phyloP scores from a whole-genome alignment of 2,329 filamentous ascomycete species.

The Ramularia collo-cygni region DNA sequence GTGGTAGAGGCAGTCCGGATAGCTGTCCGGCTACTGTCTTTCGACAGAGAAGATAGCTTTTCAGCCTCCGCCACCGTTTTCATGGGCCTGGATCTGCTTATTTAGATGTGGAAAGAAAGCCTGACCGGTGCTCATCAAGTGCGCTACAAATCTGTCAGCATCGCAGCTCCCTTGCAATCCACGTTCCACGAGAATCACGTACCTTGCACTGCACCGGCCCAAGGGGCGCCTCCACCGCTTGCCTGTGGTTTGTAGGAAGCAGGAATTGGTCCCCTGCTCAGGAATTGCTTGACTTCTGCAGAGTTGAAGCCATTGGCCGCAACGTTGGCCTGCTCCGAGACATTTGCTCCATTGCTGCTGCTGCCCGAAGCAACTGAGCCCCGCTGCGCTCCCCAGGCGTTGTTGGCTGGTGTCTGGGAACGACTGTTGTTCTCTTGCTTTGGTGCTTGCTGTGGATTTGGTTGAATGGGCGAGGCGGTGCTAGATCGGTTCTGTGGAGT shows the following conservation, averaged over 20 bases:
- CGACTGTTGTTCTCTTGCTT: constrained; percentile 11
- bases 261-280: constrained; percentile 34
- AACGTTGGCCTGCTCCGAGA: constrained; percentile 25
- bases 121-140: constrained; percentile 36
- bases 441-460: constrained; percentile 5
- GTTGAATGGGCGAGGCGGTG: constrained; percentile 21
- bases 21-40: no score
- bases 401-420: constrained; percentile 12
- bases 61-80: constrained; percentile 27
- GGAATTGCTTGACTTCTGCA: constrained; percentile 36
- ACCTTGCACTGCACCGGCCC: neutral
- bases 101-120: constrained; percentile 41
- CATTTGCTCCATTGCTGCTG: constrained; percentile 2
- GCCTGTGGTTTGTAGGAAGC: constrained; percentile 20
- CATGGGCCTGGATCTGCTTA: constrained; percentile 38
- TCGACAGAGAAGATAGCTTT: no score
- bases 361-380: constrained; percentile 5
- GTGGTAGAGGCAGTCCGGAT: no score
- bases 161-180: no score
- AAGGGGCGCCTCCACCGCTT: constrained; percentile 8
- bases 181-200: no score
- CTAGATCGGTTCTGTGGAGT: constrained; percentile 26
- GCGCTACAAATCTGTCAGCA: neutral
- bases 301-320: constrained; percentile 37
- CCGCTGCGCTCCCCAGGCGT: constrained; percentile 10